A percentile compares a stretch with the other conserved stretches of the same genome.
These are phyloP conservation scores for Colletotrichum filicis DNA, from an alignment of 2,329 filamentous ascomycete genomes.

Conservation along the genomic window DNA sequence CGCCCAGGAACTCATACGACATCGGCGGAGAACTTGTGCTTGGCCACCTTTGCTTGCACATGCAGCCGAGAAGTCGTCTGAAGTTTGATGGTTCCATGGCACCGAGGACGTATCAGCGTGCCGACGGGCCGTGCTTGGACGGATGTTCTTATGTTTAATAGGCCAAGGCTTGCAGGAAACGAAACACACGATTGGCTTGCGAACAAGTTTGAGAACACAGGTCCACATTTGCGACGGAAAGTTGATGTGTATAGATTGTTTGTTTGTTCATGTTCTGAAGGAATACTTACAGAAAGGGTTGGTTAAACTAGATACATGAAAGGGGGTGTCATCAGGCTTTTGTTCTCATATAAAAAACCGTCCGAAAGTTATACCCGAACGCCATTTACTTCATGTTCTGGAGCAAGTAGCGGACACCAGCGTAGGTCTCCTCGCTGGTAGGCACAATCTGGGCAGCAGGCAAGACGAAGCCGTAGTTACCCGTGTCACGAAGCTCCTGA, in stretches of 20 bases:
- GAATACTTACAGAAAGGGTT: background rate
- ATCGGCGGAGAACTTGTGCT: background rate
- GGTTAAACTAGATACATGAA: background rate
- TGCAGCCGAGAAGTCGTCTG: conserved; percentile 22
- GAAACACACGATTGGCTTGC: background rate
- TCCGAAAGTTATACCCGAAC: too few species aligned
- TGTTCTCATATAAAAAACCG: too few species aligned
- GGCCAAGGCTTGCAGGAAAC: background rate
- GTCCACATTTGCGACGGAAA: background rate
- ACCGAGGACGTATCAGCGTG: conserved; percentile 17
- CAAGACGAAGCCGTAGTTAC: conserved; percentile 54
- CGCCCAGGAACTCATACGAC: background rate
- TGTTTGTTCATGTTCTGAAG: background rate
- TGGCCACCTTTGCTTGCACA: background rate
- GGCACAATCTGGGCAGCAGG: conserved; percentile 55
- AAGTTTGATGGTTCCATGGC: background rate
- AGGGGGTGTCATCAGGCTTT: background rate
- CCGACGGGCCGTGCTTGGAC: background rate
- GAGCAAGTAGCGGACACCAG: conserved; percentile 69
- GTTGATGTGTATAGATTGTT: background rate
- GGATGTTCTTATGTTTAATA: background rate
- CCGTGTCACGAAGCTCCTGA: conserved; percentile 50
- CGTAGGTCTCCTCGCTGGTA: conserved; percentile 55
- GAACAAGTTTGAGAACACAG: too few species aligned
- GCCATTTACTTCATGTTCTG: conserved; percentile 48